These are phyloP conservation scores for Thecaphora thlaspeos DNA, from an alignment of 1,284 basidiomycete species.

Conservation along the genomic window DNA sequence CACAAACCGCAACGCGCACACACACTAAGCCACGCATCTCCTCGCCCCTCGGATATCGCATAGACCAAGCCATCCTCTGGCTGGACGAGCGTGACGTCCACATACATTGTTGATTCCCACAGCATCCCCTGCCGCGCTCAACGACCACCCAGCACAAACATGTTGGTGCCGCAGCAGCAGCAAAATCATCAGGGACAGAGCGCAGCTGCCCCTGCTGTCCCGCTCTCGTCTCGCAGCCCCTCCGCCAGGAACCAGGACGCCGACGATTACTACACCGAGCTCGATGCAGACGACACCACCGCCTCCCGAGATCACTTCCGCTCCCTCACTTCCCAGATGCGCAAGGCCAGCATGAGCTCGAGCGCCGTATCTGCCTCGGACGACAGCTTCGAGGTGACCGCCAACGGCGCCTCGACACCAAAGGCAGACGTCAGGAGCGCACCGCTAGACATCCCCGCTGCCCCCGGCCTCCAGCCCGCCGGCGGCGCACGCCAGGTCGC, in stretches of 20 bases:
- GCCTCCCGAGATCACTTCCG: conserved; percentile 24
- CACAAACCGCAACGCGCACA: no score
- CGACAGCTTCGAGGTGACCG: conserved; percentile 16
- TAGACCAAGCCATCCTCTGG: no score
- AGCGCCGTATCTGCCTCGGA: conserved; percentile 17
- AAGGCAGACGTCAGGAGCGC: conserved; percentile 10
- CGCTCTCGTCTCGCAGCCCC: conserved; percentile 24
- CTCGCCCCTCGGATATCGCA: no score
- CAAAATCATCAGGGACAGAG: no score
- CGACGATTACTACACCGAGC: conserved; percentile 25
- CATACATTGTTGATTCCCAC: no score
- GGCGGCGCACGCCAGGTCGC: conserved; percentile 21
- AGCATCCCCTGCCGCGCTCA: no score
- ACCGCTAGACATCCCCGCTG: conserved; percentile 3
- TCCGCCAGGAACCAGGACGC: conserved; percentile 37
- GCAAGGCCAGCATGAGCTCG: conserved; percentile 33
- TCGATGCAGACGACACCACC: conserved; percentile 4
- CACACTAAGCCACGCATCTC: no score
- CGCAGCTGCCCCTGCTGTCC: background rate
- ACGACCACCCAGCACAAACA: no score
- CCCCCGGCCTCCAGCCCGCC: conserved; percentile 3
- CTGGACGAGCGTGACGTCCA: no score
- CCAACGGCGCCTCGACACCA: conserved; percentile 22
- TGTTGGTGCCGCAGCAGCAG: conserved; percentile 2
- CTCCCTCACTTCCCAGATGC: conserved; percentile 32